Evolutionary conservation across 2,329 filamentous ascomycete species (phyloP).

Genomic region (Alternaria sp.): DNA sequence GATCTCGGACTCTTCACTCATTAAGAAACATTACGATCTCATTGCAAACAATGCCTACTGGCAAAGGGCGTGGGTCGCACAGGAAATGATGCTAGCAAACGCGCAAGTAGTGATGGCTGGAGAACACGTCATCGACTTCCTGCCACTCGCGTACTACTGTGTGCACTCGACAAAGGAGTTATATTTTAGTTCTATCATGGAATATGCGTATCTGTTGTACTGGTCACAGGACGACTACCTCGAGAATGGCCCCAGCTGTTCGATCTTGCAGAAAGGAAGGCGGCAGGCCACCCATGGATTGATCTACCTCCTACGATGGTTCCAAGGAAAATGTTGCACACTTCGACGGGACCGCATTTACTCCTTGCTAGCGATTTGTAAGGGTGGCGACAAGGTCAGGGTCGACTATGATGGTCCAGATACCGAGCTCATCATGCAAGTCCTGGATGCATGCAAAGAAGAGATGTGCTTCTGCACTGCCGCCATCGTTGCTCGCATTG

Average conservation of each 20-base stretch:
- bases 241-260: too few relatives aligned
- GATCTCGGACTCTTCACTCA: background rate
- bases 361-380: background rate
- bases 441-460: background rate
- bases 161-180: too few relatives aligned
- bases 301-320: background rate
- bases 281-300: too few relatives aligned
- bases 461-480: background rate
- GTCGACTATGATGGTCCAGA: background rate
- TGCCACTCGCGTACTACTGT: background rate
- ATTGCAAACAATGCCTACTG: background rate
- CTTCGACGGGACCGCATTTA: background rate
- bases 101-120: background rate
- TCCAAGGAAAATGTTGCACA: background rate
- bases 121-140: background rate
- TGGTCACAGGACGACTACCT: too few relatives aligned
- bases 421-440: background rate
- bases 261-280: too few relatives aligned
- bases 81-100: background rate
- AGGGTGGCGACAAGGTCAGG: background rate
- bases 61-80: background rate
- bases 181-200: too few relatives aligned
- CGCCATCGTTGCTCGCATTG: background rate
- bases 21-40: background rate
- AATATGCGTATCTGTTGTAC: too few relatives aligned